Evolutionary conservation across 1,284 basidiomycete species (phyloP), one percentile per base, ranked within the genome.

Genomic region (Schizophyllum commune): DNA sequence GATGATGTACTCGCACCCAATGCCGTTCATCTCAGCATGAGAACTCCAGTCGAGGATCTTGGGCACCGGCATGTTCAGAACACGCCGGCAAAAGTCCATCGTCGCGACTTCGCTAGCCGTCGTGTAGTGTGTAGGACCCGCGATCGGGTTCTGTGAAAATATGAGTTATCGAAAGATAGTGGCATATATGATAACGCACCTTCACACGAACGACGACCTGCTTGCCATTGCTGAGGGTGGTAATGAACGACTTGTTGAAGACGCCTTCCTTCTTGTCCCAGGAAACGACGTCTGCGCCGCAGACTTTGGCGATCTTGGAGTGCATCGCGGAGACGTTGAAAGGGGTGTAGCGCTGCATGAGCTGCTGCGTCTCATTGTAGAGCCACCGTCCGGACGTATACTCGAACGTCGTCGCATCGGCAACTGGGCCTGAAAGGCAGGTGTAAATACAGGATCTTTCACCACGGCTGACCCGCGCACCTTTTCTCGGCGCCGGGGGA

Each of bases 61-160:
- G 4, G 76, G 76, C 27, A 71, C 70, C 13, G 71, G 74, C 8
- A 76, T 55, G 15, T 64, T 58, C 20, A 75, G 68, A 1, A 66
- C 65, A 21, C 67, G 61, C 32, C 72, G 69, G 13, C 68, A 66
- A 62, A 70, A 76, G 54, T 74, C 68, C 63, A 76, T 69, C 4
- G 76, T 78, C 11, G 76, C 76, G 17, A 76, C 74, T 64, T 77
- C 76, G 66, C 74, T 76, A 1, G 76, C 74, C 6, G 72, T 77
- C 13, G 67, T 66, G 54, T 72, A 63, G 59, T 69, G 68, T 3
- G 70, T 59, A 21, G 74, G 71, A 7, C 72, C 72, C 17, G 70
- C 71, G 20, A 74, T 55, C 19, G 53, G 27, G 53, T 55, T 55
- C 27, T 47, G 9, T 53, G 20, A 68, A 64, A 51, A 59, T 67